These are phyloP conservation scores for Pseudozyma flocculosa DNA, from an alignment of 1,284 basidiomycete genomes.

Conservation along the genomic window DNA sequence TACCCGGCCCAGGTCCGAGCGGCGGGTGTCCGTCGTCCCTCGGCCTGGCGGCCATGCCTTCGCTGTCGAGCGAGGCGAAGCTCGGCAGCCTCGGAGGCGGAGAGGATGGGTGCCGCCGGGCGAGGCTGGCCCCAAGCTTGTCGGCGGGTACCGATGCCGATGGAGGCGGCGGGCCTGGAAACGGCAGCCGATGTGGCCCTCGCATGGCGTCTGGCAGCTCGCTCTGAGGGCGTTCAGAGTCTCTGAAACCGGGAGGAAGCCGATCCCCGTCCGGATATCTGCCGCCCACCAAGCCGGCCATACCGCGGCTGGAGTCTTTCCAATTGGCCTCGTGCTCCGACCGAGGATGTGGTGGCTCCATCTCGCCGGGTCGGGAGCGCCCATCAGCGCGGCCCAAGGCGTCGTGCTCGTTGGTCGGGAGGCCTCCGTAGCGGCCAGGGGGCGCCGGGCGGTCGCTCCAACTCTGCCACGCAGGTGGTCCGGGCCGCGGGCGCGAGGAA, in stretches of 20 bases:
- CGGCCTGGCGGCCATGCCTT: slow-evolving; percentile 1
- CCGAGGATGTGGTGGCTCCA: too few relatives aligned
- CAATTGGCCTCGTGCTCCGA: not conserved
- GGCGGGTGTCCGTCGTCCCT: slow-evolving; percentile 4
- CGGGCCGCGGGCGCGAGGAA: not conserved
- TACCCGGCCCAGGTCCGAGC: not conserved
- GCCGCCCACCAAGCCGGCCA: not conserved
- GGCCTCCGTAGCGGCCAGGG: not conserved
- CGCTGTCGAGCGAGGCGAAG: slow-evolving; percentile 27
- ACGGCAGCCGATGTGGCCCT: too few relatives aligned
- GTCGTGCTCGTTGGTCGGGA: not conserved
- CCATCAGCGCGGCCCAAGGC: too few relatives aligned
- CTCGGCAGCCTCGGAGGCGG: slow-evolving; percentile 28
- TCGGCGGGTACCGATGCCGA: too few relatives aligned
- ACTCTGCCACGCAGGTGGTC: not conserved
- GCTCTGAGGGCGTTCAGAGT: not conserved
- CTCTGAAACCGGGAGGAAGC: not conserved
- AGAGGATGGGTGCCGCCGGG: slow-evolving; percentile 3
- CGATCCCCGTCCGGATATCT: not conserved
- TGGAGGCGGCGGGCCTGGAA: too few relatives aligned
- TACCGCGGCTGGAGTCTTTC: not conserved
- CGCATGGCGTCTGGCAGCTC: not conserved
- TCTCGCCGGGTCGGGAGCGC: too few relatives aligned
- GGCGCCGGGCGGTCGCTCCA: not conserved
- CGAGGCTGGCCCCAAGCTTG: not conserved